phyloP scores from a whole-genome alignment of 2,329 filamentous ascomycete genomes.

The Sclerotiophoma versabilis region DNA sequence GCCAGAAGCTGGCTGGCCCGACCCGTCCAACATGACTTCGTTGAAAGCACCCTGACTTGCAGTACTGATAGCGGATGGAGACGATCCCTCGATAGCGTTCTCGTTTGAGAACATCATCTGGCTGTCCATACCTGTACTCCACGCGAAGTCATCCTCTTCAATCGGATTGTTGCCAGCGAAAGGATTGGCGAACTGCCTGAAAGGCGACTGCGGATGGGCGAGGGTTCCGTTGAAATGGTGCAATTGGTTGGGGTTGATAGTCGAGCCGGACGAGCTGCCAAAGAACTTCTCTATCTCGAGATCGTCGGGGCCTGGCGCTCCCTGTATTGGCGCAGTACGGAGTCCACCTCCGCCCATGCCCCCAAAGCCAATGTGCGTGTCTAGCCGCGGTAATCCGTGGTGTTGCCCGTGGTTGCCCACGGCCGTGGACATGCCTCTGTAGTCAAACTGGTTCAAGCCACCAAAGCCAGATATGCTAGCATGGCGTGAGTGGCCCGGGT shows the following conservation, averaged over 20 bases:
- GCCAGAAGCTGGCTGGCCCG: constrained; percentile 48
- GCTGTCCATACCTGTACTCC: constrained; percentile 82
- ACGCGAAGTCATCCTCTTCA: constrained; percentile 81
- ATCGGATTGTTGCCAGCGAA: constrained; percentile 68
- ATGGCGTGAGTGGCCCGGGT: constrained; percentile 70
- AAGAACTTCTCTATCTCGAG: constrained; percentile 76
- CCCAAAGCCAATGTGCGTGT: constrained; percentile 78
- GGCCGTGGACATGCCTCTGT: constrained; percentile 74
- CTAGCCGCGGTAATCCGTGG: constrained; percentile 79
- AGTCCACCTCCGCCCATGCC: constrained; percentile 70
- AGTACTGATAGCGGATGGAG: constrained; percentile 93
- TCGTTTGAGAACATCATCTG: constrained; percentile 69
- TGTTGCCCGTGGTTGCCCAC: constrained; percentile 70
- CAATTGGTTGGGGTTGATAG: constrained; percentile 71
- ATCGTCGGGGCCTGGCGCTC: constrained; percentile 63
- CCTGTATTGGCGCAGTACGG: constrained; percentile 73
- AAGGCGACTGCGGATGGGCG: constrained; percentile 63
- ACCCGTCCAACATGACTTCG: constrained; percentile 87
- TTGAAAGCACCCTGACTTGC: constrained; percentile 91
- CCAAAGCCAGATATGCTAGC: constrained; percentile 74
- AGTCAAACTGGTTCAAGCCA: constrained; percentile 65
- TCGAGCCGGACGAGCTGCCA: constrained; percentile 61
- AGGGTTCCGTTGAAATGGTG: constrained; percentile 87
- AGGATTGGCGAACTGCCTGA: constrained; percentile 53
- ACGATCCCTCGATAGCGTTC: constrained; percentile 87